Evolutionary conservation across 208 protist species (phyloP), one percentile per base, ranked within the genome.

Genomic region (Phytomonas sp.): DNA sequence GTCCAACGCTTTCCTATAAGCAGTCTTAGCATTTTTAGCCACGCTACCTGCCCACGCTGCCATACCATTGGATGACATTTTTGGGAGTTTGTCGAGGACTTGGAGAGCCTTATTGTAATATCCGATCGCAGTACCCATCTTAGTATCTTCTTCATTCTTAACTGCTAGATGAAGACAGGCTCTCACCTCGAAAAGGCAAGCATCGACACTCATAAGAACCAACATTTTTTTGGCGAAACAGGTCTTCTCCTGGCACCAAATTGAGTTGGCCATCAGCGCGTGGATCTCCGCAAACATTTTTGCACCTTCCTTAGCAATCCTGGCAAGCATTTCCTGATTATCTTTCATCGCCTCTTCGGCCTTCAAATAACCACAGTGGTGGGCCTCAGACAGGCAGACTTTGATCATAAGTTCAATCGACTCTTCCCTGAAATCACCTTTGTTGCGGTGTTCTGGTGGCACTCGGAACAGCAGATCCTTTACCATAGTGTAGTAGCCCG

Each of bases 331-430:
- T 8, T 79, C 71, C 29, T 84, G 85, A 61, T 89, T 92, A 0
- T 67, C 81, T 62, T 85, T 87, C 79, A 91, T 83, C 28, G 85
- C 76, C 60, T 81, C 75, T 70, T 88, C 80, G 8, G 85, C 86
- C 72, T 90, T 91, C 40, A 93, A 73, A 72, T 95, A 95, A 32
- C 78, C 87, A 67, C 81, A 86, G 75, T 93, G 90, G 78, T 92
- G 88, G 4, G 90, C 82, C 74, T 91, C 75, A 0, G 84, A 80
- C 32, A 91, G 71, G 76, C 75, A 85, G 30, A 93, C 68, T 31
- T 73, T 70, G 0, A 71, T 75, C 34, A 93, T 71, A 56, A 93
- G 75, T 13, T 30, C 66, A 17, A 95, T 72, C 26, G 87, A 91
- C 26, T 85, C 77, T 6, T 62, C 66, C 68, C 80, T 80, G 60